phyloP scores from a whole-genome alignment of 2,329 filamentous ascomycete genomes.

The Trichophyton mentagrophytes region DNA sequence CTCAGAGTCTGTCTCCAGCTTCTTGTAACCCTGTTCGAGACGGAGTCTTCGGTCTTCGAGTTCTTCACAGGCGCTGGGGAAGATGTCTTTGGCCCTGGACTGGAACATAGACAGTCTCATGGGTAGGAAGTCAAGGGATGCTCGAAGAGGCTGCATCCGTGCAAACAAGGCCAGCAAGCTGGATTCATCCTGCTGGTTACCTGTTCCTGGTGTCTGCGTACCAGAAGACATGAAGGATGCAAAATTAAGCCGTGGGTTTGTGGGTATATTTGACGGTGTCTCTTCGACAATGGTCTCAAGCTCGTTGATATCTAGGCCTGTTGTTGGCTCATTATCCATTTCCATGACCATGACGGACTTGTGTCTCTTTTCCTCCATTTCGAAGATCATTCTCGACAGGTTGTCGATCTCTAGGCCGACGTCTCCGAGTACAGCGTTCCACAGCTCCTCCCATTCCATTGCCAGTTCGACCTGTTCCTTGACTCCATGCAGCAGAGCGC shows the following conservation, averaged over 20 bases:
- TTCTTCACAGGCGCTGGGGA: constrained; percentile 85
- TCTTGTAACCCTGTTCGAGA: constrained; percentile 76
- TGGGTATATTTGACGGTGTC: constrained; percentile 45
- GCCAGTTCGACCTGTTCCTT: constrained; percentile 90
- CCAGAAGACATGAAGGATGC: constrained; percentile 44
- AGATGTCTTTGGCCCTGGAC: constrained; percentile 59
- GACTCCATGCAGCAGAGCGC: constrained; percentile 60
- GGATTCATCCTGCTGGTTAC: constrained; percentile 63
- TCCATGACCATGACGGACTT: constrained; percentile 54
- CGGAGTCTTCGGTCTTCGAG: constrained; percentile 60
- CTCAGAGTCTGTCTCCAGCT: constrained; percentile 80
- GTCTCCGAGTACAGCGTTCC: constrained; percentile 85
- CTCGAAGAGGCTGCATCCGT: constrained; percentile 83
- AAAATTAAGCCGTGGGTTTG: constrained; percentile 56
- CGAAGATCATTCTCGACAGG: constrained; percentile 70
- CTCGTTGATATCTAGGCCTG: constrained; percentile 65
- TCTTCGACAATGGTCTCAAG: constrained; percentile 90
- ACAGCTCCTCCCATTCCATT: constrained; percentile 98
- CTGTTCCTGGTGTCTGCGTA: constrained; percentile 24
- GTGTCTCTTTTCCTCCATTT: constrained; percentile 94
- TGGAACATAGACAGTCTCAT: constrained; percentile 88
- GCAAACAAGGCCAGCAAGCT: constrained; percentile 83
- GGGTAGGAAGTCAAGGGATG: constrained; percentile 86
- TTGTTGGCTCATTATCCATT: constrained; percentile 41
- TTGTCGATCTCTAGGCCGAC: constrained; percentile 81